These are phyloP conservation scores for Fusarium hostae DNA, from an alignment of 2,329 filamentous ascomycete species.

Conservation along the genomic window DNA sequence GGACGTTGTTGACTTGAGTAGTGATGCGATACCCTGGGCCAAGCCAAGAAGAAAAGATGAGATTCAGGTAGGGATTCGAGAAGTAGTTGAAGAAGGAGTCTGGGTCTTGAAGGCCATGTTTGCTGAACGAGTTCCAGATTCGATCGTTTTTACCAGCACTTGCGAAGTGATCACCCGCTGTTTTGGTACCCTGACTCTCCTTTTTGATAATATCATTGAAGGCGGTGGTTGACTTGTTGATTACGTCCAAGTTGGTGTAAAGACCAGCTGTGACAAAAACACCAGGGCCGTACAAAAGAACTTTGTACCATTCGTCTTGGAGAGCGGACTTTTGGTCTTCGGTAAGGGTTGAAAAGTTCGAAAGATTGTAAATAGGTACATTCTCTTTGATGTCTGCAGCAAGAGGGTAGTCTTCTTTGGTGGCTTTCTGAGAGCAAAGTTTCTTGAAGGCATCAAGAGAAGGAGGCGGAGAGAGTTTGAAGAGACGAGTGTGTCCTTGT, in stretches of 20 bases:
- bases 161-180: slow-evolving; percentile 71
- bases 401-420: slow-evolving; percentile 58
- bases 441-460: slow-evolving; percentile 57
- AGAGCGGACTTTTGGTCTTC: slow-evolving; percentile 50
- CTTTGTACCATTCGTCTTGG: slow-evolving; percentile 70
- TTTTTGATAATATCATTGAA: slow-evolving; percentile 61
- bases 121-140: slow-evolving; percentile 75
- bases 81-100: slow-evolving; percentile 67
- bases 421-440: slow-evolving; percentile 55
- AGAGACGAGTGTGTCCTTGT: slow-evolving; percentile 35
- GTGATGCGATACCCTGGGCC: slow-evolving; percentile 70
- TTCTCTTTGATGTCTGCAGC: slow-evolving; percentile 58
- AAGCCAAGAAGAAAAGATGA: slow-evolving; percentile 66
- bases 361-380: slow-evolving; percentile 66
- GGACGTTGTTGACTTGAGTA: slow-evolving; percentile 71
- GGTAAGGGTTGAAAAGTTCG: slow-evolving; percentile 46
- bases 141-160: slow-evolving; percentile 65
- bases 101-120: slow-evolving; percentile 65
- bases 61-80: slow-evolving; percentile 66
- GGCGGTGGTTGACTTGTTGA: slow-evolving; percentile 59
- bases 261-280: slow-evolving; percentile 68
- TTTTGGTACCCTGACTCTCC: slow-evolving; percentile 50
- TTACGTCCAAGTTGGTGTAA: slow-evolving; percentile 54
- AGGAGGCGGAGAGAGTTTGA: slow-evolving; percentile 44
- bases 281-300: slow-evolving; percentile 66